These are phyloP conservation scores for Diutina ranongensis DNA, from an alignment of 1,139 yeast genomes.

Conservation along the genomic window DNA sequence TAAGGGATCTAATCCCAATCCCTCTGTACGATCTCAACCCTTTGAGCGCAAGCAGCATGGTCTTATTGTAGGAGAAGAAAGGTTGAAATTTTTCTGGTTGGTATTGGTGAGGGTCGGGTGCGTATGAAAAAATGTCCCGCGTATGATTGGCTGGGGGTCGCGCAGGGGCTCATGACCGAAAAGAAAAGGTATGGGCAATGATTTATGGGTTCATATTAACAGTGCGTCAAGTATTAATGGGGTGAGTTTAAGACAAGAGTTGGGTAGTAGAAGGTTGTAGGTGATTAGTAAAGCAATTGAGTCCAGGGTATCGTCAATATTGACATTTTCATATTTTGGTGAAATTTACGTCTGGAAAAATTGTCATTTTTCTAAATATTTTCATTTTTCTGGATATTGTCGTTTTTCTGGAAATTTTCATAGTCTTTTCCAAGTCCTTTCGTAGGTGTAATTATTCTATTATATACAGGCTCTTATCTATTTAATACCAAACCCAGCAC, in stretches of 20 bases:
- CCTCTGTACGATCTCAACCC: neutral
- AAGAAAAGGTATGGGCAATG: no score
- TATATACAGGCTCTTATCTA: slow-evolving; percentile 13
- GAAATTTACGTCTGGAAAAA: no score
- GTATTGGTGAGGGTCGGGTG: neutral
- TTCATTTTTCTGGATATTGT: neutral
- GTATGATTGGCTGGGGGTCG: neutral
- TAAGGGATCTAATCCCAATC: slow-evolving; percentile 20
- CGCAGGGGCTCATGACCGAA: neutral
- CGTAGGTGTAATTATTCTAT: no score
- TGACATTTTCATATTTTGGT: no score
- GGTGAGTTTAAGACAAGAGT: no score
- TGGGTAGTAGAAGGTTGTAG: no score
- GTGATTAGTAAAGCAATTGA: no score
- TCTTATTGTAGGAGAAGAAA: slow-evolving; percentile 7
- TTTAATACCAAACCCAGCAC: slow-evolving; percentile 79
- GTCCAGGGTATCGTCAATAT: no score
- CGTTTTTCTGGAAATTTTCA: neutral
- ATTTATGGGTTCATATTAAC: no score
- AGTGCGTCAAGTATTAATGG: no score
- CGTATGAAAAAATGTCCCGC: neutral
- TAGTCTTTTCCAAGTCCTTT: no score
- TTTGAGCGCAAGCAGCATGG: neutral
- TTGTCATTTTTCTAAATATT: neutral
- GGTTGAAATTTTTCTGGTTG: slow-evolving; percentile 2